Evolutionary conservation across 768 basidiomycete species (phyloP).

Genomic region (Pleurotus pulmonarius): DNA sequence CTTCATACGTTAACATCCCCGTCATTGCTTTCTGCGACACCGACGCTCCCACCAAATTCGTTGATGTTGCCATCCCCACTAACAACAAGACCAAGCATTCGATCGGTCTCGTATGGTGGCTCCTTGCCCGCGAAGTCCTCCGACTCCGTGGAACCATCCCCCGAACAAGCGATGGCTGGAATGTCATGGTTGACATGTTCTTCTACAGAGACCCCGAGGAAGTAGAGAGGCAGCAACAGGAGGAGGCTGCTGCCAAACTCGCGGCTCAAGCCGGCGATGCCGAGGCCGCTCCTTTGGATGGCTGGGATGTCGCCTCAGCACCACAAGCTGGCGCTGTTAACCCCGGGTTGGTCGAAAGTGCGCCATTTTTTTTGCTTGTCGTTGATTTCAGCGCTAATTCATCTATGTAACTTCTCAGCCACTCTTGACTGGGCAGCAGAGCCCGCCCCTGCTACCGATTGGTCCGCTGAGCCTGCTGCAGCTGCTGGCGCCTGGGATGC

Average conservation of each 20-base stretch:
- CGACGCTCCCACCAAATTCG: slow-evolving; percentile 95
- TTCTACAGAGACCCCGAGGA: slow-evolving; percentile 99
- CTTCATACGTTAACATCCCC: slow-evolving; percentile 99
- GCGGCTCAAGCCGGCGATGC: slow-evolving; percentile 50
- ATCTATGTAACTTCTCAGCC: slow-evolving; percentile 29
- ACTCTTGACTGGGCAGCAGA: slow-evolving; percentile 87
- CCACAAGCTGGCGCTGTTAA: slow-evolving; percentile 71
- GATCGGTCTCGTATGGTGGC: slow-evolving; percentile 96
- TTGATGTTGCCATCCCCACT: slow-evolving; percentile 97
- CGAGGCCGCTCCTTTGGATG: slow-evolving; percentile 46
- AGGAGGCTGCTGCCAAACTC: slow-evolving; percentile 85
- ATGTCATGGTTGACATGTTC: slow-evolving; percentile 99
- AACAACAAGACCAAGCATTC: slow-evolving; percentile 99
- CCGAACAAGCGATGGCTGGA: slow-evolving; percentile 90
- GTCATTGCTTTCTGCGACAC: slow-evolving; percentile 99
- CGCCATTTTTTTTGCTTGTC: slow-evolving; percentile 8
- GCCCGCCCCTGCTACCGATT: slow-evolving; percentile 60
- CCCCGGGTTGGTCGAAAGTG: slow-evolving; percentile 67
- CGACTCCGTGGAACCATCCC: slow-evolving; percentile 92
- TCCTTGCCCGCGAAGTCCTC: slow-evolving; percentile 96
- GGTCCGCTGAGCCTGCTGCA: slow-evolving; percentile 77
- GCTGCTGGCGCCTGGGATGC: slow-evolving; percentile 43
- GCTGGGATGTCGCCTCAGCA: slow-evolving; percentile 76
- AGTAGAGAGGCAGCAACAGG: slow-evolving; percentile 96
- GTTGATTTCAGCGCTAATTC: not conserved